These are phyloP conservation scores for Picochlorum sp. DNA, from an alignment of 139 green algal genomes.

Conservation along the genomic window DNA sequence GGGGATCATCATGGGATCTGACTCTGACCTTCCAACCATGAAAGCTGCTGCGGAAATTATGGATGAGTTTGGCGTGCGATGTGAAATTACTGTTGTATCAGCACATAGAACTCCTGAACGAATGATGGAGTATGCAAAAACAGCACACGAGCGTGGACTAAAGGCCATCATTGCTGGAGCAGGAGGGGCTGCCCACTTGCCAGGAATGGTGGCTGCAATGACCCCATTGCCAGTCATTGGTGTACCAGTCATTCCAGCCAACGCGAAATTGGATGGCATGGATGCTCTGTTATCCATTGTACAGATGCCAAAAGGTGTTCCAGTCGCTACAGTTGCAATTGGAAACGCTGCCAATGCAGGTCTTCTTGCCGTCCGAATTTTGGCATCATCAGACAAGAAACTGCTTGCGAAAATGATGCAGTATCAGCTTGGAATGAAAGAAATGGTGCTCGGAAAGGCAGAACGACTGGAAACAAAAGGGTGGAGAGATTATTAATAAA, in stretches of 20 bases:
- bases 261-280: conserved; percentile 84
- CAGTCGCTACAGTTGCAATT: conserved; percentile 95
- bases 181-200: conserved; percentile 90
- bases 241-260: conserved; percentile 80
- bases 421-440: conserved; percentile 53
- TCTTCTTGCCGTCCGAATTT: conserved; percentile 82
- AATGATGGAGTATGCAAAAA: conserved; percentile 87
- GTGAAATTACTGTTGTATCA: conserved; percentile 81
- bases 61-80: conserved; percentile 62
- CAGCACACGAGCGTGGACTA: conserved; percentile 57
- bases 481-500: conserved; percentile 38
- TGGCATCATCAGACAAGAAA: conserved; percentile 48
- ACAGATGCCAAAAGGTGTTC: conserved; percentile 93
- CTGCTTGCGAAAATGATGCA: conserved; percentile 56
- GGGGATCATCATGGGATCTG: conserved; percentile 98
- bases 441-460: conserved; percentile 68
- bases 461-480: conserved; percentile 54
- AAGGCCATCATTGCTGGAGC: conserved; percentile 90
- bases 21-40: conserved; percentile 94
- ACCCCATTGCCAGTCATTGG: conserved; percentile 94
- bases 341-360: conserved; percentile 93
- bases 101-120: conserved; percentile 92
- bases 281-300: conserved; percentile 92
- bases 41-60: conserved; percentile 62
- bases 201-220: conserved; percentile 94